Conservation (phyloP, 768 basidiomycete genomes). For the Russula ochroleuca region DNA sequence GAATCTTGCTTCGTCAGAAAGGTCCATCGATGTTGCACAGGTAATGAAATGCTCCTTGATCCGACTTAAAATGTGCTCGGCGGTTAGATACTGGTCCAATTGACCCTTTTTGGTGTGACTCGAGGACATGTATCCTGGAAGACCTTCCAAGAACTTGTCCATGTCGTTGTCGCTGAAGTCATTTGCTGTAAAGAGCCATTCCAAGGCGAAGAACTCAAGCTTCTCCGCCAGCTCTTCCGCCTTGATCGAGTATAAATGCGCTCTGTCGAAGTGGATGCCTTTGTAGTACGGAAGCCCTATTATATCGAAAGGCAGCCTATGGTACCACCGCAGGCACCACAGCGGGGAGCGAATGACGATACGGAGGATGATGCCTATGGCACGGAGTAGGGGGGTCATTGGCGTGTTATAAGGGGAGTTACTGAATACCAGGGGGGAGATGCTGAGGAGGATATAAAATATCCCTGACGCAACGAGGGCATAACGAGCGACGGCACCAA, state of each 20-base stretch:
- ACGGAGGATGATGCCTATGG: not conserved
- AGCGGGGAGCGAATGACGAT: not conserved
- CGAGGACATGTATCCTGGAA: no score
- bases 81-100: no score
- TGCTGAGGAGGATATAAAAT: slow-evolving; percentile 12
- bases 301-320: not conserved
- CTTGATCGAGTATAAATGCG: not conserved
- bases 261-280: slow-evolving; percentile 9
- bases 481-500: not conserved
- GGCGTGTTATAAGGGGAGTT: slow-evolving; percentile 20
- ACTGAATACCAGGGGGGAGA: slow-evolving; percentile 13
- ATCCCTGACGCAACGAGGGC: not conserved
- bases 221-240: not conserved
- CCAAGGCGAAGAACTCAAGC: slow-evolving; percentile 9
- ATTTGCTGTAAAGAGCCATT: slow-evolving; percentile 14
- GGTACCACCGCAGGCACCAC: not conserved
- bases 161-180: no score
- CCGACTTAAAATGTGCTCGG: no score
- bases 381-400: slow-evolving; percentile 10
- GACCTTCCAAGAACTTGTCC: no score
- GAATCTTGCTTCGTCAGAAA: slow-evolving; percentile 6
- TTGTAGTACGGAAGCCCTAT: not conserved
- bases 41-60: no score
- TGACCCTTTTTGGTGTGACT: no score
- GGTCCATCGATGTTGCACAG: no score